Conservation (phyloP, 169 alveolate genomes). For the Hepatocystis sp. region DNA sequence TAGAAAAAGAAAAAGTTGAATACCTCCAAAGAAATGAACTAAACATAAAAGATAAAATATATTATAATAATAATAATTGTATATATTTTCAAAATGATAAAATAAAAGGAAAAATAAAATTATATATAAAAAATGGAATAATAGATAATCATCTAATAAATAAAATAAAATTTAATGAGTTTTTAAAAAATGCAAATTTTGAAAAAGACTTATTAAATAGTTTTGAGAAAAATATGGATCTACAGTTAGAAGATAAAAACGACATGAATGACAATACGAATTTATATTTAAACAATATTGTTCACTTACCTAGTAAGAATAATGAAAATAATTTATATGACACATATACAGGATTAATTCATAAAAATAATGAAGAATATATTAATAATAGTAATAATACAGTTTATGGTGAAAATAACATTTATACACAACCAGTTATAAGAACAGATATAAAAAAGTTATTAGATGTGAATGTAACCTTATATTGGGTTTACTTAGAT, state of each 20-base stretch:
- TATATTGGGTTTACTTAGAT: constrained; percentile 81
- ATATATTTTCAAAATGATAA: constrained; percentile 50
- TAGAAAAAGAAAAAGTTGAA: constrained; percentile 44
- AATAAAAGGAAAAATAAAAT: constrained; percentile 69
- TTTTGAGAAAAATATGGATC: too few species aligned
- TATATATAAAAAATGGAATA: constrained; percentile 58
- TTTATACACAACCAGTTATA: too few species aligned
- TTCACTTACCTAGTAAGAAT: too few species aligned
- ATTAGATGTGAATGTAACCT: constrained; percentile 36
- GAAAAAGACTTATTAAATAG: constrained; percentile 4
- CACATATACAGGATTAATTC: too few species aligned
- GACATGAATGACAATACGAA: too few species aligned
- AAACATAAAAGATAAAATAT: constrained; percentile 45
- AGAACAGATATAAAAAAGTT: constrained; percentile 22
- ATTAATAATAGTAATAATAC: too few species aligned
- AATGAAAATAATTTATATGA: too few species aligned
- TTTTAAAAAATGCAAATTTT: constrained; percentile 17
- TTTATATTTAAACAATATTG: too few species aligned
- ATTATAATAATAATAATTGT: constrained; percentile 41
- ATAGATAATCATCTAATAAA: constrained; percentile 35
- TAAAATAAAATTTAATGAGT: constrained; percentile 33
- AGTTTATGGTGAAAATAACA: too few species aligned
- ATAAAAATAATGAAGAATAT: too few species aligned
- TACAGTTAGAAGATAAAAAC: too few species aligned
- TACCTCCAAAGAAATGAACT: constrained; percentile 43